Base-by-base conservation (phyloP, 345 rosid genomes). In the Citrus medica region DNA sequence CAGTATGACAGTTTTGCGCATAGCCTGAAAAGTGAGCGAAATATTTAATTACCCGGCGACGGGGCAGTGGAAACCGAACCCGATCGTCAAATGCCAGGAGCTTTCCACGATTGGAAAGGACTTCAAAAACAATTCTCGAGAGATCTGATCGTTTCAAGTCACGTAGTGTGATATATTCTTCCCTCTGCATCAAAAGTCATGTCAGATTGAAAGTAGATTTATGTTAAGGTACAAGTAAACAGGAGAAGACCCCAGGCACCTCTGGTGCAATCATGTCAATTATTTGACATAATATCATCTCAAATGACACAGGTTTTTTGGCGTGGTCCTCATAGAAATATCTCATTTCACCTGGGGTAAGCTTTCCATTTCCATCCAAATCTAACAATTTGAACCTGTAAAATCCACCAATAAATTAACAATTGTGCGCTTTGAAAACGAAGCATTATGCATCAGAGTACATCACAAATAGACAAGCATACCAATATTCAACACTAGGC, bases 401-500 rank as follows among this genome's bases (percentile, higher is more conserved):
- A 75, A 38, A 71, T 3, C 58, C 65, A 80, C 42, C 40, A 62
- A 17, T 53, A 16, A 61, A 25, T 72, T 42, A 60, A 40, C 27
- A 40, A 5, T 4, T 69, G 9, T 7, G 14, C 19, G 1, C 14
- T 2, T 67, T 13, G 16, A 10, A 42, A 46, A 46, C 17, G 16
- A 13, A 46, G 17, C 16, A 13, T 46, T 46, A 46, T 46, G 51
- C 51, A 3, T 46, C 51, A 46, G 51, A 13, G 51, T 27, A 51
- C 32, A 70, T 10, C 53, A 42, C 17, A 12, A 22, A 51, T 27
- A 28, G 22, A 12, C 30, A 65, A 64, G 46, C 72, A 62, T 92
- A 94, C 98, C 98, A 94, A 84, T 88, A 93, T 83, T 92, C 95
- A 69, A 95, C 93, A 80, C 98, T 90, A 76, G 92, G 92, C 75